phyloP scores from a whole-genome alignment of 768 basidiomycete species.

The Xerocomus potaroensis region DNA sequence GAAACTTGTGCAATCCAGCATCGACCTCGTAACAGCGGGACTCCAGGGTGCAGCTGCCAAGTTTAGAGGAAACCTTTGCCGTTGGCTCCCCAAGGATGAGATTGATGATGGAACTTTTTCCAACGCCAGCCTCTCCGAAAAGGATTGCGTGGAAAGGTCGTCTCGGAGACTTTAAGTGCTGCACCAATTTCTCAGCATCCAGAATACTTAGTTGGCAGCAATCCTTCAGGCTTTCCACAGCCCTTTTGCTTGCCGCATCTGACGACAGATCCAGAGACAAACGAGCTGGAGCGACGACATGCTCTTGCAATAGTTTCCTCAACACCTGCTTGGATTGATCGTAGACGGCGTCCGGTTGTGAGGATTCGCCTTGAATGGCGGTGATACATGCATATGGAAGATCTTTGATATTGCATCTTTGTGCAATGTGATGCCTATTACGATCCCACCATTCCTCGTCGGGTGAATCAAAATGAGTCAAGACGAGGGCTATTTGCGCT shows the following conservation, averaged over 20 bases:
- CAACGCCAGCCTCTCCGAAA: slow-evolving; percentile 38
- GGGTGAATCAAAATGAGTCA: slow-evolving; percentile 36
- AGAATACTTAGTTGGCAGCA: slow-evolving; percentile 9
- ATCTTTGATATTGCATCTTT: slow-evolving; percentile 9
- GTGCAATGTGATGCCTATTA: slow-evolving; percentile 25
- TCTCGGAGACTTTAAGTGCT: slow-evolving; percentile 9
- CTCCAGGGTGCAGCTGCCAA: slow-evolving; percentile 33
- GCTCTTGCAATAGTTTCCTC: slow-evolving; percentile 5
- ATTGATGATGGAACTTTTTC: slow-evolving; percentile 41
- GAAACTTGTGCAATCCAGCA: slow-evolving; percentile 18
- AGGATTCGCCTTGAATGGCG: slow-evolving; percentile 4
- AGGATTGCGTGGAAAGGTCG: slow-evolving; percentile 31
- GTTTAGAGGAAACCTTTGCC: slow-evolving; percentile 24
- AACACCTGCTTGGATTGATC: slow-evolving; percentile 15
- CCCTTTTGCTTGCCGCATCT: slow-evolving; percentile 1
- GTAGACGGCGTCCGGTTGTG: neutral
- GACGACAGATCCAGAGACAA: too few species aligned
- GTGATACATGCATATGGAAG: slow-evolving; percentile 19
- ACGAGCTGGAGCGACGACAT: slow-evolving; percentile 5
- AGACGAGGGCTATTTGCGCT: slow-evolving; percentile 35
- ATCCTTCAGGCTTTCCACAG: slow-evolving; percentile 7
- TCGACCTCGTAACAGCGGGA: slow-evolving; percentile 20
- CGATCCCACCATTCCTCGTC: slow-evolving; percentile 37
- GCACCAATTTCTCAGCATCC: slow-evolving; percentile 12
- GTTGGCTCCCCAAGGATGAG: slow-evolving; percentile 26